Evolutionary conservation across 1,284 basidiomycete species (phyloP).

Genomic region (Afroboletus lepidellus): DNA sequence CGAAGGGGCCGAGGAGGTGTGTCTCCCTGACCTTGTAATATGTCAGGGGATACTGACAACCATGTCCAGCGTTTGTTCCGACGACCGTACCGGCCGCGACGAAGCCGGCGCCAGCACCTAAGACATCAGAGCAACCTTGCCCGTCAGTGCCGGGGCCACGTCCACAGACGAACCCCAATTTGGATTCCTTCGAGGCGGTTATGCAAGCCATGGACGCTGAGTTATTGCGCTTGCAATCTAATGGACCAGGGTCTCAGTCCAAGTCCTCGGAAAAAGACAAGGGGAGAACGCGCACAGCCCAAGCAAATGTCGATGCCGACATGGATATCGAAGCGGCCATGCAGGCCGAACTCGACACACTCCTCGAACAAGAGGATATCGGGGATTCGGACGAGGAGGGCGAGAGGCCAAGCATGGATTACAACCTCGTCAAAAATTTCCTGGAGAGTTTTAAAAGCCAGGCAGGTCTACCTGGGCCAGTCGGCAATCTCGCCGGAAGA

Average conservation of each 20-base stretch:
- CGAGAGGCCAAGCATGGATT: slow-evolving; percentile 62
- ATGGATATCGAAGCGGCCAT: slow-evolving; percentile 76
- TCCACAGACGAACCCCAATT: slow-evolving; percentile 55
- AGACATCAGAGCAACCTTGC: slow-evolving; percentile 9
- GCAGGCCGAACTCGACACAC: slow-evolving; percentile 77
- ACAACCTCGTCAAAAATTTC: slow-evolving; percentile 92
- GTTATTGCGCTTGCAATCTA: slow-evolving; percentile 48
- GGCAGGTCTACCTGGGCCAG: slow-evolving; percentile 82
- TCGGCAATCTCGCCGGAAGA: slow-evolving; percentile 82
- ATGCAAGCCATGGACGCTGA: slow-evolving; percentile 94
- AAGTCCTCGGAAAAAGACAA: slow-evolving; percentile 27
- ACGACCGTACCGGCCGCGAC: slow-evolving; percentile 33
- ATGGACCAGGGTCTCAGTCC: slow-evolving; percentile 14
- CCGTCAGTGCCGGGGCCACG: slow-evolving; percentile 35
- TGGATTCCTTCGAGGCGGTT: slow-evolving; percentile 91
- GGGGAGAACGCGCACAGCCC: slow-evolving; percentile 27
- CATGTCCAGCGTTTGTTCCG: slow-evolving; percentile 67
- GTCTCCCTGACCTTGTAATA: slow-evolving; percentile 22
- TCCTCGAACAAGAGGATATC: slow-evolving; percentile 54
- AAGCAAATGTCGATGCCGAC: slow-evolving; percentile 42
- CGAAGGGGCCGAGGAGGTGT: slow-evolving; percentile 73
- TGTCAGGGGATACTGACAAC: slow-evolving; percentile 4
- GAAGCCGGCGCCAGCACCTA: slow-evolving; percentile 2
- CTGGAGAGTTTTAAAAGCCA: slow-evolving; percentile 93
- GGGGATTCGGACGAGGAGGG: slow-evolving; percentile 54